Base-by-base conservation (phyloP, 2,329 filamentous ascomycete genomes). In the Aspergillus sp. region DNA sequence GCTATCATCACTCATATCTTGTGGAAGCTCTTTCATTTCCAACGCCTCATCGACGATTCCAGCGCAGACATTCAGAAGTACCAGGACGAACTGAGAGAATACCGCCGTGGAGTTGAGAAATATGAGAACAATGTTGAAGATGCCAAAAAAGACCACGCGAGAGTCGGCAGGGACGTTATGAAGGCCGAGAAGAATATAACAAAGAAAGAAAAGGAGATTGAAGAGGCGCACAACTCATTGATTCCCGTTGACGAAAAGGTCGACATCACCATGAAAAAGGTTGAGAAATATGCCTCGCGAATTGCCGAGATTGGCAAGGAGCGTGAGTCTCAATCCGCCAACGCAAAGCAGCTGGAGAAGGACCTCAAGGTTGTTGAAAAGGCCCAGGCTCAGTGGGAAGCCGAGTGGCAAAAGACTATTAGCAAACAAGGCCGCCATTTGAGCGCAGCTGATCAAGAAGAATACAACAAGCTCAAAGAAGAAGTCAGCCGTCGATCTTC, bases 21-120 rank as follows among this genome's bases (percentile, higher is more conserved):
- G 10, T 98, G 91, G 91, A 97, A 96, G 69, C 76, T 98, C 1
- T 97, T 89, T 65, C 90, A 95, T 61, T 94, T 95, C 64, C 91
- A 98, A 66, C 86, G 85, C 45, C 81, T 90, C 28, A 96, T 98
- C 74, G 88, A 96, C 56, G 86, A 91, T 56, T 95, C 93, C 26
- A 90, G 86, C 54, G 83, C 82, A 36, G 85, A 93, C 58, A 98
- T 98, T 45, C 85, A 91, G 58, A 89, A 88, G 56, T 90, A 96
- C 57, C 90, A 97, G 59, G 89, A 95, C 60, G 90, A 97, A 56
- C 75, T 98, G 13, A 95, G 95, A 64, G 91, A 97, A 65, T 87
- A 90, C 62, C 84, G 87, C 41, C 87, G 93, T 38, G 90, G 88
- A 31, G 85, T 96, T 13, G 87, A 94, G 58, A 83, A 87, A 43